Evolutionary conservation across 2,329 filamentous ascomycete genomes (phyloP), one percentile per base, ranked within the genome.

Genomic region (Epichloe glyceriae): DNA sequence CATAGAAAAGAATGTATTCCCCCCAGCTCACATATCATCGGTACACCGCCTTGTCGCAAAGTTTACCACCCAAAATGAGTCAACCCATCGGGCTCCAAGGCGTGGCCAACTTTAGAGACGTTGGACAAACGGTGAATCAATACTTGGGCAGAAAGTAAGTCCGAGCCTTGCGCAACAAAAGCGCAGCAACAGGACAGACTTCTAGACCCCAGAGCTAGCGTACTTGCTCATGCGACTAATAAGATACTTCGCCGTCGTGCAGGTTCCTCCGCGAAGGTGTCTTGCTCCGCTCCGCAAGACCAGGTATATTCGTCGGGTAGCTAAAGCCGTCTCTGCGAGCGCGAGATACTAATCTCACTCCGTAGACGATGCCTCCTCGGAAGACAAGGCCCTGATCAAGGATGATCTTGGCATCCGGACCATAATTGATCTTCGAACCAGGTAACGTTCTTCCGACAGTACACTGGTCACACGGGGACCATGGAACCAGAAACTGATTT

Each of bases 401-500:
- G 67, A 80, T 7, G 73, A 80, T 34, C 75, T 83, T 57, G 73
- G 77, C 20, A 78, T 95, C 55, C 78, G 74, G 56, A 87, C 82
- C 2, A 78, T 95, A 40, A 76, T 95, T 53, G 89, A 95, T 68
- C 71, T 95, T 11, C 79, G 89, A 51, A 87, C 88, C 54, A 80
- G 83, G 80, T 87, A 73, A 30, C 10, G 10, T 30, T 11, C 30
- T 30, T 30, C 30, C 10, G 30, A 30, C 30, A 30, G 30, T 26
- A 26, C 26, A 8, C 26, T 26, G 8, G 7, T 8, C 26, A 26
- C 26, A 26, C 26, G 26, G 26, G 7, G 26, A 33, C 22, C 10
- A 15, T 14, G n/a, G 8, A 44, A 44, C 22, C n/a, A 33, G 26
- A 17, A 3, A 14, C 6, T 14, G n/a, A 34, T 7, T 8, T 26